These are phyloP conservation scores for Epicoccum sorghinum DNA, from an alignment of 2,329 filamentous ascomycete species.

Conservation along the genomic window DNA sequence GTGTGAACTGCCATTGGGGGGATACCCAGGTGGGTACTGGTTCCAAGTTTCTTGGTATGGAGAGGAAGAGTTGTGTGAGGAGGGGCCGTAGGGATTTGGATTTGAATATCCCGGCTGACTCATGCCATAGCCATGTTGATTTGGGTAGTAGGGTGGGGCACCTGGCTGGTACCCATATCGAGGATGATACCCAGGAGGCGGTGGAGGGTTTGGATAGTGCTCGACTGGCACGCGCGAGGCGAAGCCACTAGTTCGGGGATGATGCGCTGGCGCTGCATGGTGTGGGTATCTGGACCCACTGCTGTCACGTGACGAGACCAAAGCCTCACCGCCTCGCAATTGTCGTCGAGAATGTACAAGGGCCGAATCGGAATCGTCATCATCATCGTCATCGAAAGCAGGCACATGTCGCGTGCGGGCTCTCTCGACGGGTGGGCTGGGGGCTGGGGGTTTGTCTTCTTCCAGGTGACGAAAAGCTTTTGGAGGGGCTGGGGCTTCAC, in stretches of 20 bases:
- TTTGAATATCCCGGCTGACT: constrained; percentile 43
- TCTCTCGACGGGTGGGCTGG: constrained; percentile 41
- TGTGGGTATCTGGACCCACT: constrained; percentile 26
- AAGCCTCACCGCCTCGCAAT: constrained; percentile 37
- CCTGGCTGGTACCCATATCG: constrained; percentile 42
- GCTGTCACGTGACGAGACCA: constrained; percentile 19
- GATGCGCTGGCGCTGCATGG: constrained; percentile 37
- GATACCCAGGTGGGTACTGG: constrained; percentile 44
- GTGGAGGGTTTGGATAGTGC: constrained; percentile 63
- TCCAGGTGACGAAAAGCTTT: constrained; percentile 29
- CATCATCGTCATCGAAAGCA: constrained; percentile 44
- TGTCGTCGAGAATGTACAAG: constrained; percentile 37
- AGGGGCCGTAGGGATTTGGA: constrained; percentile 40
- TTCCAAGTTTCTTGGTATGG: constrained; percentile 47
- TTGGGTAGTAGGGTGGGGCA: constrained; percentile 45
- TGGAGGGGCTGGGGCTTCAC: constrained; percentile 38
- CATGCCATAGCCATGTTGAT: constrained; percentile 42
- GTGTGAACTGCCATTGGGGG: constrained; percentile 42
- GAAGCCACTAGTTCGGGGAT: constrained; percentile 35
- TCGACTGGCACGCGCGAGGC: constrained; percentile 46
- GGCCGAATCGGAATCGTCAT: constrained; percentile 41
- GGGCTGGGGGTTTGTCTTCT: constrained; percentile 44
- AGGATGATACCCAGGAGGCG: constrained; percentile 63
- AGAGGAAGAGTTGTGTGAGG: constrained; percentile 45
- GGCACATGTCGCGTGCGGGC: constrained; percentile 36